These are phyloP conservation scores for Zizania latifolia DNA, from an alignment of 176 grass and related monocot species.

Conservation along the genomic window DNA sequence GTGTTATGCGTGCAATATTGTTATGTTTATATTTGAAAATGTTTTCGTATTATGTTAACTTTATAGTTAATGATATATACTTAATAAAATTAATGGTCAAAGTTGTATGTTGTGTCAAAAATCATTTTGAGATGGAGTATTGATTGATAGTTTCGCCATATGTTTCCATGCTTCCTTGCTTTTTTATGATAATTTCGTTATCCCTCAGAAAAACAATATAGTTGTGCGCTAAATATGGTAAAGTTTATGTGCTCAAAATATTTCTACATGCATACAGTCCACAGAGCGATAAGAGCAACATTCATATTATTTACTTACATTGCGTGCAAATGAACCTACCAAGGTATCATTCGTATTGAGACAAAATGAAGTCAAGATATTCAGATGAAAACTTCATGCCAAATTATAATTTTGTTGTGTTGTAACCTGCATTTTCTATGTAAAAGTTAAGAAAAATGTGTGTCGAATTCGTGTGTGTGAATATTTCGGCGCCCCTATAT, in stretches of 20 bases:
- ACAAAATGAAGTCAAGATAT: not conserved
- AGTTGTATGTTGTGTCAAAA: too few species aligned
- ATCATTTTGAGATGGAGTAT: too few species aligned
- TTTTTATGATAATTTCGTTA: not conserved
- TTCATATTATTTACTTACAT: not conserved
- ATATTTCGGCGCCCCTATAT: not conserved
- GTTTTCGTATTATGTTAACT: too few species aligned
- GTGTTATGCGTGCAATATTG: too few species aligned
- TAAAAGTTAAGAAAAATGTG: not conserved
- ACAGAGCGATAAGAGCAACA: not conserved
- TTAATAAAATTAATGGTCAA: too few species aligned
- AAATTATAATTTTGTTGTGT: not conserved
- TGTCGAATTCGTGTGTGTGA: not conserved
- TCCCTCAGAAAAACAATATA: not conserved
- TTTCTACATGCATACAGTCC: not conserved
- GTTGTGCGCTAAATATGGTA: not conserved
- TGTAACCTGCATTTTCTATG: conserved; percentile 2
- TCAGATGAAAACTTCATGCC: not conserved
- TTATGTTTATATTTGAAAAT: too few species aligned
- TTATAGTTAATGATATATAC: too few species aligned
- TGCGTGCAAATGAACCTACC: not conserved
- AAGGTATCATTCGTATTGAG: not conserved
- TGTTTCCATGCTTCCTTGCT: not conserved
- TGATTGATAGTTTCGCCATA: not conserved
- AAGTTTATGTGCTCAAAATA: not conserved